These are phyloP conservation scores for Adiantum capillusveneris DNA, from an alignment of 75 land plant species.

Conservation along the genomic window DNA sequence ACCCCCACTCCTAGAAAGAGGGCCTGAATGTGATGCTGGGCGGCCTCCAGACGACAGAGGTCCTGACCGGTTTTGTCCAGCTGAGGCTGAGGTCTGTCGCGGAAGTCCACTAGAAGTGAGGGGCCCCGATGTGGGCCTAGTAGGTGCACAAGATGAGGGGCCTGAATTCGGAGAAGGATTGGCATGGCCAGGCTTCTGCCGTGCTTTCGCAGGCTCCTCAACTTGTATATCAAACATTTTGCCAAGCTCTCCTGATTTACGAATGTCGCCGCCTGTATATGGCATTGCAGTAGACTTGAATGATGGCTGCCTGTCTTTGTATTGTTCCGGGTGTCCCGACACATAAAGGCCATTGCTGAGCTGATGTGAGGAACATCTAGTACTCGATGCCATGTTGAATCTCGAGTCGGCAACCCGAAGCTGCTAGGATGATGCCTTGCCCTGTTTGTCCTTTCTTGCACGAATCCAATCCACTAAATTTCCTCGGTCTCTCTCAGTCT, in stretches of 20 bases:
- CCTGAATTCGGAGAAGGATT: constrained; percentile 53
- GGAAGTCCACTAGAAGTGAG: constrained; percentile 30
- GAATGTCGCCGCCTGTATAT: constrained; percentile 72
- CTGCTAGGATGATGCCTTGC: too few relatives aligned
- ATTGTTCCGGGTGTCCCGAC: constrained; percentile 64
- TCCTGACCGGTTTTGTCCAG: constrained; percentile 48
- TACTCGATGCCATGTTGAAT: background rate
- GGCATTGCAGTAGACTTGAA: constrained; percentile 52
- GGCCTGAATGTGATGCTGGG: constrained; percentile 7
- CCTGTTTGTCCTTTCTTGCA: too few relatives aligned
- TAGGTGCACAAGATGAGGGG: constrained; percentile 22
- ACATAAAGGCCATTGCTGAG: constrained; percentile 81
- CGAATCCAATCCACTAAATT: too few relatives aligned
- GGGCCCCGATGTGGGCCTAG: constrained; percentile 33
- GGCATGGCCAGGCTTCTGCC: constrained; percentile 27
- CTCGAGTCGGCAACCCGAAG: too few relatives aligned
- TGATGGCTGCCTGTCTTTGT: constrained; percentile 51
- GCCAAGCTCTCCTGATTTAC: constrained; percentile 66
- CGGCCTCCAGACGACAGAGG: constrained; percentile 28
- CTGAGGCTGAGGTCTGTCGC: constrained; percentile 24
- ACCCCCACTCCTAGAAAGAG: background rate
- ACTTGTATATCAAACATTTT: constrained; percentile 64
- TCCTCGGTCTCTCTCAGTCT: too few relatives aligned
- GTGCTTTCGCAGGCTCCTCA: constrained; percentile 12
- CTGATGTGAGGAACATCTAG: constrained; percentile 37